A percentile compares a stretch with the other conserved stretches of the same genome.
Conservation (phyloP, 257 asterid genomes). For the Gentiana straminea region DNA sequence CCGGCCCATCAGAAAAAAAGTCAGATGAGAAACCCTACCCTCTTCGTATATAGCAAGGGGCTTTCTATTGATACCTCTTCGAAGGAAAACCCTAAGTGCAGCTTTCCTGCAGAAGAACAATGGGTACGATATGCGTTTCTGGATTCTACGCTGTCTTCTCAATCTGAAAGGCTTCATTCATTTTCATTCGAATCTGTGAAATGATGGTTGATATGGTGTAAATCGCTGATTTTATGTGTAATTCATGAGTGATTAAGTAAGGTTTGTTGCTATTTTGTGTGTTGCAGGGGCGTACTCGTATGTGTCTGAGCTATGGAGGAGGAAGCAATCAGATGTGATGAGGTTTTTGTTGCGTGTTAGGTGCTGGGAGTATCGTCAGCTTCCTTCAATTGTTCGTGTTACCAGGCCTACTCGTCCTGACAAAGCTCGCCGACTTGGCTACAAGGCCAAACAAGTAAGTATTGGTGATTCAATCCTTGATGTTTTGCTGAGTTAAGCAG, state of each 20-base stretch:
- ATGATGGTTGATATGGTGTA: background rate
- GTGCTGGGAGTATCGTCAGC: constrained; percentile 23
- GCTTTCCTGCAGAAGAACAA: constrained; percentile 1
- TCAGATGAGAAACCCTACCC: too few species aligned
- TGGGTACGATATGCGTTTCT: background rate
- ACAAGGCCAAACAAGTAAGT: constrained; percentile 17
- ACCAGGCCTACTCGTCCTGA: constrained; percentile 20
- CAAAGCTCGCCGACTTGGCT: constrained; percentile 21
- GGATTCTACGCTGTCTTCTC: background rate
- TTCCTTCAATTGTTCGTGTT: constrained; percentile 20
- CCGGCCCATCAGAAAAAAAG: too few species aligned
- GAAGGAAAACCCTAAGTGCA: background rate
- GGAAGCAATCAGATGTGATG: constrained; percentile 19
- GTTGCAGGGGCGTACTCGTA: constrained; percentile 13
- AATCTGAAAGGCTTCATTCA: background rate
- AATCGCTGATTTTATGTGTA: background rate
- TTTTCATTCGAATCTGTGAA: background rate
- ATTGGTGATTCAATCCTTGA: too few species aligned
- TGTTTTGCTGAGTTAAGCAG: too few species aligned
- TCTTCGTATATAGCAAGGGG: too few species aligned
- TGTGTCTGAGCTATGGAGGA: constrained; percentile 18
- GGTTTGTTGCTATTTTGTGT: background rate
- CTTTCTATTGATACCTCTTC: too few species aligned
- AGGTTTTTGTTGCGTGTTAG: constrained; percentile 17
- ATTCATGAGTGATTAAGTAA: background rate